Base-by-base conservation (phyloP, 345 rosid species). In the Moringa oleifera region DNA sequence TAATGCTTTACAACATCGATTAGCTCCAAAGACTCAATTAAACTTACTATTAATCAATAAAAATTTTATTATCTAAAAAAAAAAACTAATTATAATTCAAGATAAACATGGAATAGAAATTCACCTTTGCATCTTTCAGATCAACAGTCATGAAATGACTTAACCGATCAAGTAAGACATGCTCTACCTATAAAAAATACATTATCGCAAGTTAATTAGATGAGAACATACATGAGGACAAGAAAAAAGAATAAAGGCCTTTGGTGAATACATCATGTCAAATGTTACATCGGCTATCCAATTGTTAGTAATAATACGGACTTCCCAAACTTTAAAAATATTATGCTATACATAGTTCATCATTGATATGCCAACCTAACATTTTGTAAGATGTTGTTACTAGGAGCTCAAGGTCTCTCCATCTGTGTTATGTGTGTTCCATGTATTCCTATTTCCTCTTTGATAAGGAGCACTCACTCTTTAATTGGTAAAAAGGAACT, bases 121-220 rank as follows among this genome's bases (percentile, higher is more conserved):
- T 50, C 68, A 91, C 96, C 93, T 84, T 86, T 54, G 75, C 91
- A 57, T 81, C 89, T 75, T 79, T 91, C 69, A 91, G 70, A 78
- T 88, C 96, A 53, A 76, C 83, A 47, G 55, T 78, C 79, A 88
- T 68, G 72, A 88, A 83, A 12, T 79, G 73, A 47, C 58, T 82
- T 73, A 91, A 62, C 68, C 89, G 80, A 73, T 91, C 89, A 71
- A 84, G 63, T 65, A 91, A 66, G 57, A 86, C 83, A 51, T 86
- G 93, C 80, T 91, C 96, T 51, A 88, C 91, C 96, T 88, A 80
- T 31, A 71, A 75, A 0, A 63, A 28, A 59, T 53, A 25, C n/a
- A 15, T 25, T 33, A 45, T 53, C 37, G 69, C 11, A 25, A 46
- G 22, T 49, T 63, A 54, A 16, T 68, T 21, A 18, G 23, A 33